Conservation (phyloP, 2,329 filamentous ascomycete genomes). For the Arthrinium puccinioides region DNA sequence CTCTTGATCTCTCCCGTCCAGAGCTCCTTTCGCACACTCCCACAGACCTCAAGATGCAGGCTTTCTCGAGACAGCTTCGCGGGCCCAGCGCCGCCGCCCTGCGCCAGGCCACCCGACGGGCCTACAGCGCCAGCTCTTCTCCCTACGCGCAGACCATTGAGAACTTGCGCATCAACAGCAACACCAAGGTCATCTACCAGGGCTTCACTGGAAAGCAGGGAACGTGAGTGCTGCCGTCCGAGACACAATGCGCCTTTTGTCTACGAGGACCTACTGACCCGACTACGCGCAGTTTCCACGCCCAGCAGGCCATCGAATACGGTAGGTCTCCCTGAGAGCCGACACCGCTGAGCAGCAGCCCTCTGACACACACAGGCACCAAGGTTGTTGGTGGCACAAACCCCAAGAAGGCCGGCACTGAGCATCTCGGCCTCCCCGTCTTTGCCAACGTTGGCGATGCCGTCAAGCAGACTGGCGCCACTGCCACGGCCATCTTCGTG, state of each 20-base stretch:
- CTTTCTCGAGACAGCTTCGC: conserved; percentile 61
- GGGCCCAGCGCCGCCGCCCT: conserved; percentile 61
- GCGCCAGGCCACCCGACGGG: conserved; percentile 58
- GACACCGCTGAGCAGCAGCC: conserved; percentile 20
- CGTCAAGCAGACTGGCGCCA: conserved; percentile 83
- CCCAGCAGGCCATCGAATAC: conserved; percentile 96
- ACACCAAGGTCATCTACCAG: conserved; percentile 95
- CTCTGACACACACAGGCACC: conserved; percentile 67
- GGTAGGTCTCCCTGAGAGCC: conserved; percentile 45
- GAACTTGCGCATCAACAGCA: conserved; percentile 86
- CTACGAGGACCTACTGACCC: too few relatives aligned
- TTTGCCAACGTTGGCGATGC: conserved; percentile 86
- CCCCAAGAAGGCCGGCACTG: conserved; percentile 92
- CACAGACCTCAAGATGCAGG: conserved; percentile 63
- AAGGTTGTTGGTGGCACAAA: conserved; percentile 98
- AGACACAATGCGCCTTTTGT: too few relatives aligned
- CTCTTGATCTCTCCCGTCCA: not conserved
- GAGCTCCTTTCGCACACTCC: conserved; percentile 6
- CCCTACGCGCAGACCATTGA: conserved; percentile 66
- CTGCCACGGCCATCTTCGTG: conserved; percentile 91
- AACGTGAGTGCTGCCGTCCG: conserved; percentile 55
- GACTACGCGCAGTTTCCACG: conserved; percentile 91
- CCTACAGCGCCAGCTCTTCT: conserved; percentile 65
- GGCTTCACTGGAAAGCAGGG: conserved; percentile 97
- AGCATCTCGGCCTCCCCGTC: conserved; percentile 86